Evolutionary conservation across 164 flowering plant genomes (phyloP).

Genomic region (Aristolochia californica): DNA sequence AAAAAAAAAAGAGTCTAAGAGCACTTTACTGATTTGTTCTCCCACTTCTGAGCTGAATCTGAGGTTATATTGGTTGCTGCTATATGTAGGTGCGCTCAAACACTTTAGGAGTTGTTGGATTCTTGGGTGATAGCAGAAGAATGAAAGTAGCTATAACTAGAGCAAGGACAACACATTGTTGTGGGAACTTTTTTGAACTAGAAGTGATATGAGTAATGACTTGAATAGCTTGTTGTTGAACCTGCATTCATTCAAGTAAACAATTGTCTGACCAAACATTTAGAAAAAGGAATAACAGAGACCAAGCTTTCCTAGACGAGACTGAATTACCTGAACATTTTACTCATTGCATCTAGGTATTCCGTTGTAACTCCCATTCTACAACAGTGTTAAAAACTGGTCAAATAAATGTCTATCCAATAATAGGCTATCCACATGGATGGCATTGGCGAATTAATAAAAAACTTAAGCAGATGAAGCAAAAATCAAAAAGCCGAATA

Average conservation of each 20-base stretch:
- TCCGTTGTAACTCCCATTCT: too few relatives aligned
- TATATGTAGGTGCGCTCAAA: conserved; percentile 72
- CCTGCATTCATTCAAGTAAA: conserved; percentile 40
- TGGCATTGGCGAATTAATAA: too few relatives aligned
- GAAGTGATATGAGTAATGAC: conserved; percentile 62
- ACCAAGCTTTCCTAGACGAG: background rate
- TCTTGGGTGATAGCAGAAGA: conserved; percentile 80
- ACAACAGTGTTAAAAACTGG: too few relatives aligned
- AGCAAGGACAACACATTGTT: conserved; percentile 89
- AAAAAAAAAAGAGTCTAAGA: too few relatives aligned
- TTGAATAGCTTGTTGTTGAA: conserved; percentile 93
- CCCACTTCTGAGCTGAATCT: too few relatives aligned
- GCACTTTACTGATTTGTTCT: too few relatives aligned
- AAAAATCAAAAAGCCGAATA: too few relatives aligned
- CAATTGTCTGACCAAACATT: background rate
- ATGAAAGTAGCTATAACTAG: conserved; percentile 96
- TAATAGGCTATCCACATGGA: too few relatives aligned
- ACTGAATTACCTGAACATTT: conserved; percentile 78
- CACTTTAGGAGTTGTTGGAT: conserved; percentile 87
- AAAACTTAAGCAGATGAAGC: too few relatives aligned
- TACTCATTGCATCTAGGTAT: conserved; percentile 98
- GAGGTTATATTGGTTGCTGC: too few relatives aligned
- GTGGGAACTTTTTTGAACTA: conserved; percentile 63
- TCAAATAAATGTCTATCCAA: too few relatives aligned
- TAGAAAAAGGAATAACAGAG: background rate